These are phyloP conservation scores for Cyberlindnera euphorbiae DNA, from an alignment of 805 yeast species.

Conservation along the genomic window DNA sequence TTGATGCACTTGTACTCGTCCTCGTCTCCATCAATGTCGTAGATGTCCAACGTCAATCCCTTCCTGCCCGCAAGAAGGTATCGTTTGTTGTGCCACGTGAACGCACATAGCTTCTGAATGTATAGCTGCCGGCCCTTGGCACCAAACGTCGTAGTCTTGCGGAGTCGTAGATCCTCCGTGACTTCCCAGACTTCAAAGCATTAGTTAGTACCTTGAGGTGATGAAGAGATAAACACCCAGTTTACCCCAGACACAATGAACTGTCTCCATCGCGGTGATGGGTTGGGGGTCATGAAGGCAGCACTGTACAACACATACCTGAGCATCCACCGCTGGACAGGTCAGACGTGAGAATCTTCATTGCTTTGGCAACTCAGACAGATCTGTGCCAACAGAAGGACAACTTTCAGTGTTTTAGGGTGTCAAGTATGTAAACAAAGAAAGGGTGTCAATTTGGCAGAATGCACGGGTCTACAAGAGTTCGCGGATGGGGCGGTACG, in stretches of 20 bases:
- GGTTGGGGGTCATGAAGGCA: too few species aligned
- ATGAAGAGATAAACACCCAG: too few species aligned
- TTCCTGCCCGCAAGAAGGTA: constrained; percentile 17
- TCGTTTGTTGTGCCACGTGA: constrained; percentile 1
- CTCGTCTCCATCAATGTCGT: constrained; percentile 8
- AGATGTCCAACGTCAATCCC: constrained; percentile 16
- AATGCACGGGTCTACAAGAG: too few species aligned
- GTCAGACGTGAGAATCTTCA: constrained; percentile 10
- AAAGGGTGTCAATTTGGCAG: too few species aligned
- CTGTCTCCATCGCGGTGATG: too few species aligned
- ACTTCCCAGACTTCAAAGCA: constrained; percentile 6
- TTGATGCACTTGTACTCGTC: constrained; percentile 5
- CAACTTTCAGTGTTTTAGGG: constrained; percentile 1
- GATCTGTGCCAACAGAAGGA: too few species aligned
- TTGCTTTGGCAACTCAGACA: too few species aligned
- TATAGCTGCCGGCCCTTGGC: constrained; percentile 10
- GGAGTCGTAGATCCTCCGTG: constrained; percentile 7
- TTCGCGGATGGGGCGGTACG: too few species aligned
- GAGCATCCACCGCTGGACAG: constrained; percentile 12
- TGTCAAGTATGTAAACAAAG: constrained; percentile 4
- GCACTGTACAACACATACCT: constrained; percentile 4
- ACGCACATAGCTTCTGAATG: constrained; percentile 14
- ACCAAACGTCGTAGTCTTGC: constrained; percentile 7
- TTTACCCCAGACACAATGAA: too few species aligned
- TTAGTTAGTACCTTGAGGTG: too few species aligned